Percentiles rank a stretch among this genome's conserved stretches.
Evolutionary conservation across 129 eudicot genomes (phyloP).

Genomic region (Dittrichia graveolens): DNA sequence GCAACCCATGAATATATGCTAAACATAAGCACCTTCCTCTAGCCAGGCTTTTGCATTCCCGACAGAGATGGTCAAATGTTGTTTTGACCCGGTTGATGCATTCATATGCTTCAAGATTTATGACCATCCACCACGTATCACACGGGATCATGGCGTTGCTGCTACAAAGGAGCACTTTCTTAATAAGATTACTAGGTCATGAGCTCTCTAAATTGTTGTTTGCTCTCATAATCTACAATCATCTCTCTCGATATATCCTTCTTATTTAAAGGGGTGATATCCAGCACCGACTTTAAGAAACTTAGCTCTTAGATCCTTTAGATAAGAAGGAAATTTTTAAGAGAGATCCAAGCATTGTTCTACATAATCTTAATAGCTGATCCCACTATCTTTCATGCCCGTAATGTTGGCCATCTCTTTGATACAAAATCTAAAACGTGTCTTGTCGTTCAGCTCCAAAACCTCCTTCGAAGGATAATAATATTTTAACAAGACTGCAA

Average conservation of each 20-base stretch:
- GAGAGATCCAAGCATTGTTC: background rate
- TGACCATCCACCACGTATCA: background rate
- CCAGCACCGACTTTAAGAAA: background rate
- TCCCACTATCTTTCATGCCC: constrained; percentile 13
- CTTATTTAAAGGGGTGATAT: background rate
- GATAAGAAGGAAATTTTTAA: background rate
- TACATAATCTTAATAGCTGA: background rate
- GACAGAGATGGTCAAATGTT: constrained; percentile 8
- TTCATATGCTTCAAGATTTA: constrained; percentile 4
- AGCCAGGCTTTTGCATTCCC: background rate
- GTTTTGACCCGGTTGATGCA: constrained; percentile 2
- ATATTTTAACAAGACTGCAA: background rate
- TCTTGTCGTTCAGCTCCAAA: background rate
- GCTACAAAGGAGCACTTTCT: constrained; percentile 8
- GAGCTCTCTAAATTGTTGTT: background rate
- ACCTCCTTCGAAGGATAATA: background rate
- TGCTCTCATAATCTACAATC: background rate
- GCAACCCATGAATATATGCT: background rate
- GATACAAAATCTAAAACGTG: constrained; percentile 16
- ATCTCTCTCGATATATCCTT: background rate
- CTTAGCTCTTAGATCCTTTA: background rate
- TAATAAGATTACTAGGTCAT: constrained; percentile 12
- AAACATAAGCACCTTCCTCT: background rate
- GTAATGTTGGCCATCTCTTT: constrained; percentile 1
- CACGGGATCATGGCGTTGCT: background rate